These are phyloP conservation scores for Acanthamoeba healyi DNA, from an alignment of 208 protist species.

Conservation along the genomic window DNA sequence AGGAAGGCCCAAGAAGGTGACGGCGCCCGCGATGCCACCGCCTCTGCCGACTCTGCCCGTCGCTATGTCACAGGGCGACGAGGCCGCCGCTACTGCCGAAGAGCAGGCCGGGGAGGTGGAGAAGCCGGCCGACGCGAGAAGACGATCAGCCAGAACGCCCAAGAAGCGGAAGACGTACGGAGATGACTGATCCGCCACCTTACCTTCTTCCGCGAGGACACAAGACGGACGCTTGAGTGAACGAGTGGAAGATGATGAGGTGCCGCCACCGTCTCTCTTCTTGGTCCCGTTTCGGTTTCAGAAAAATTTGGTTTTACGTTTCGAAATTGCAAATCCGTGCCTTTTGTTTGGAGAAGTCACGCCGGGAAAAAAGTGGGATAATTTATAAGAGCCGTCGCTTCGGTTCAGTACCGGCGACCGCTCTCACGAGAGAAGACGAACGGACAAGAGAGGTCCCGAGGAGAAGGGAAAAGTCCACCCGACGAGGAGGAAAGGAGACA, in stretches of 20 bases:
- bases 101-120: not conserved
- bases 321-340: too few relatives aligned
- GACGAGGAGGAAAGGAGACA: not conserved
- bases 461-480: not conserved
- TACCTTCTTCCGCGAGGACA: too few relatives aligned
- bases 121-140: not conserved
- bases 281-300: too few relatives aligned
- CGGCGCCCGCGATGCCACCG: too few relatives aligned
- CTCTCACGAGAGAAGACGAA: not conserved
- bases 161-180: not conserved
- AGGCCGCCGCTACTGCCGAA: too few relatives aligned
- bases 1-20: not conserved
- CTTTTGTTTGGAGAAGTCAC: too few relatives aligned
- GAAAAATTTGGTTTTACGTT: not conserved
- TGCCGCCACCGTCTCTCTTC: too few relatives aligned
- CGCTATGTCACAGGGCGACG: too few relatives aligned
- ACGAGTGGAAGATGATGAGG: too few relatives aligned
- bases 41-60: too few relatives aligned
- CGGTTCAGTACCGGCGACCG: not conserved
- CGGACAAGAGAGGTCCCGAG: too few relatives aligned
- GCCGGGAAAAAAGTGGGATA: not conserved
- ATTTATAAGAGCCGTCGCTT: not conserved
- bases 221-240: too few relatives aligned
- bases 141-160: not conserved
- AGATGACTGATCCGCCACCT: not conserved